These are phyloP conservation scores for Lentinula guzmanii DNA, from an alignment of 768 basidiomycete species.

Conservation along the genomic window DNA sequence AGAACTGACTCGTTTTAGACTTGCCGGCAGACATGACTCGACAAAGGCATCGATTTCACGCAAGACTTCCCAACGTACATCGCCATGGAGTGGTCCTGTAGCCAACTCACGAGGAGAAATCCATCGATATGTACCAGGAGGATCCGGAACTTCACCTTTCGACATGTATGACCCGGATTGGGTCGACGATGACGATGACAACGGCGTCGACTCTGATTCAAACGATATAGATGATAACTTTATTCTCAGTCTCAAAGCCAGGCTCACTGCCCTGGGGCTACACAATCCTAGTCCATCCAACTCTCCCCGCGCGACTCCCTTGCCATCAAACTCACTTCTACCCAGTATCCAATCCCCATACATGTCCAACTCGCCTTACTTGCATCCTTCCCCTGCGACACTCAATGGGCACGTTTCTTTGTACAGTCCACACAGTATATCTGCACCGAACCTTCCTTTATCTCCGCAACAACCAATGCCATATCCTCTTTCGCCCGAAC, in stretches of 20 bases:
- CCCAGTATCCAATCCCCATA: background rate
- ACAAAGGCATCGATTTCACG: background rate
- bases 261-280: background rate
- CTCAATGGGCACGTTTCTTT: background rate
- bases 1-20: background rate
- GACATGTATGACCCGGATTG: background rate
- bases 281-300: background rate
- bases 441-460: constrained; percentile 2
- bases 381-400: background rate
- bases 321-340: background rate
- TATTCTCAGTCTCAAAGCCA: background rate
- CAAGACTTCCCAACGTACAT: background rate
- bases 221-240: background rate
- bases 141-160: background rate
- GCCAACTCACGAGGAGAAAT: constrained; percentile 5
- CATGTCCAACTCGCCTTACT: background rate
- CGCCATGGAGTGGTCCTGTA: constrained; percentile 5
- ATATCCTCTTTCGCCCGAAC: background rate
- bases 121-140: constrained; percentile 3
- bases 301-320: background rate
- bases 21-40: background rate
- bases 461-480: background rate
- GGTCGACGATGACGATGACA: background rate
- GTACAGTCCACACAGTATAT: constrained; percentile 3
- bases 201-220: background rate